phyloP scores from a whole-genome alignment of 768 basidiomycete species.

The Tulasnella sp. region DNA sequence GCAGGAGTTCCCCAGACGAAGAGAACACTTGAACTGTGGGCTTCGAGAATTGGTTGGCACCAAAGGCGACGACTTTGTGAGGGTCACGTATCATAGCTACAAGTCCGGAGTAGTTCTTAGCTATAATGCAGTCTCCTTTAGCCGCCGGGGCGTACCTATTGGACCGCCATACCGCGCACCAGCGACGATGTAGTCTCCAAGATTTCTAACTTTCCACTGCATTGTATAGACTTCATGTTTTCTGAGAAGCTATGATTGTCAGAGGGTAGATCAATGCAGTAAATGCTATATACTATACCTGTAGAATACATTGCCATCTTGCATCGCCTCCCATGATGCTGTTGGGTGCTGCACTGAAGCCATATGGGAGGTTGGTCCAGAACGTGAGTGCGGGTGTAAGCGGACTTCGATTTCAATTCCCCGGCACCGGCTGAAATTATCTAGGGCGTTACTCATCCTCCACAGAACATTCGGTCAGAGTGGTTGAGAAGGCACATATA shows the following conservation, averaged over 20 bases:
- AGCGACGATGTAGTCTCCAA: constrained; percentile 68
- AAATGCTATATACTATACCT: constrained; percentile 25
- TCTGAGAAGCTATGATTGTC: constrained; percentile 15
- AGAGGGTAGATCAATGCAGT: background rate
- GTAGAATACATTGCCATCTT: constrained; percentile 80
- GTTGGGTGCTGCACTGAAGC: constrained; percentile 45
- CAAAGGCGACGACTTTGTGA: constrained; percentile 64
- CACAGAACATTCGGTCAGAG: background rate
- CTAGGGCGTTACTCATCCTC: constrained; percentile 13
- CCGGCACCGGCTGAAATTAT: background rate
- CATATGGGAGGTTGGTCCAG: background rate
- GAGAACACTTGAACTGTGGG: constrained; percentile 84
- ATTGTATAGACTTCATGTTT: constrained; percentile 75
- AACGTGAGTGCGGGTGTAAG: background rate
- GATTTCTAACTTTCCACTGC: constrained; percentile 62
- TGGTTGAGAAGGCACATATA: no score
- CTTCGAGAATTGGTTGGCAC: constrained; percentile 49
- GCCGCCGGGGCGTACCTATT: constrained; percentile 45
- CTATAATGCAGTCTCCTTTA: background rate
- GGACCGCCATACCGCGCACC: constrained; percentile 84
- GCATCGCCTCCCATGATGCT: constrained; percentile 82
- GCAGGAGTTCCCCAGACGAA: constrained; percentile 56
- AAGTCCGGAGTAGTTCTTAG: background rate
- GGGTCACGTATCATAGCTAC: constrained; percentile 81
- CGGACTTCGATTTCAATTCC: background rate